phyloP scores from a whole-genome alignment of 306 rosid species.

The Begonia fuchsioides region DNA sequence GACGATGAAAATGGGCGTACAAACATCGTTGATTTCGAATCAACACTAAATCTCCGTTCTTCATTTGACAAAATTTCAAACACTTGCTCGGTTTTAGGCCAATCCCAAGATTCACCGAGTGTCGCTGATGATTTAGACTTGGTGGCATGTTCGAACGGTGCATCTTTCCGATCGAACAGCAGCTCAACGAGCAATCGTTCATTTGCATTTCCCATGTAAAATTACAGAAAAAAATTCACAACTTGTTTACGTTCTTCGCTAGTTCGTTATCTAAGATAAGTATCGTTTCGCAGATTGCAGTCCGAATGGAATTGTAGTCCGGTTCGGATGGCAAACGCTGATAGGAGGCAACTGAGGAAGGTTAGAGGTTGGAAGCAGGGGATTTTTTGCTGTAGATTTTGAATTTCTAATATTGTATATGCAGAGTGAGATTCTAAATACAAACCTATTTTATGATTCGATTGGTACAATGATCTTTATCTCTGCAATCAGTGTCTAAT shows the following conservation, averaged over 20 bases:
- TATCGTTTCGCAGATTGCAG: conserved; percentile 41
- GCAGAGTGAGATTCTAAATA: not conserved
- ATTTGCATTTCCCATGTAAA: conserved; percentile 77
- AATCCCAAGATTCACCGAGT: conserved; percentile 12
- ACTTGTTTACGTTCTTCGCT: too few relatives aligned
- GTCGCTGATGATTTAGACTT: conserved; percentile 52
- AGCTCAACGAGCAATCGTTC: conserved; percentile 92
- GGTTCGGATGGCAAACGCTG: conserved; percentile 73
- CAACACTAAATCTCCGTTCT: conserved; percentile 14
- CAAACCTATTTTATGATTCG: not conserved
- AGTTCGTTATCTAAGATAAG: not conserved
- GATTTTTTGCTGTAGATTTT: conserved; percentile 84
- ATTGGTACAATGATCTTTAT: not conserved
- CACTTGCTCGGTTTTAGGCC: conserved; percentile 14
- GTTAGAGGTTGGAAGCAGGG: conserved; percentile 48
- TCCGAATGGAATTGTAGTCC: conserved; percentile 87
- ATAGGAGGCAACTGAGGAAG: conserved; percentile 33
- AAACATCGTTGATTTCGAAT: conserved; percentile 8
- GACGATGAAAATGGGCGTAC: conserved; percentile 17
- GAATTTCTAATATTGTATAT: not conserved
- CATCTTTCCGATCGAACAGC: conserved; percentile 87
- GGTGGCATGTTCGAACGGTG: conserved; percentile 60
- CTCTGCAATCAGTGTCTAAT: not conserved
- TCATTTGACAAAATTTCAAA: conserved; percentile 30
- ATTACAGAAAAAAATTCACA: too few relatives aligned